A percentile compares a stretch with the other conserved stretches of the same genome.
phyloP scores from a whole-genome alignment of 1,139 yeast genomes.

The Geotrichum siamense region DNA sequence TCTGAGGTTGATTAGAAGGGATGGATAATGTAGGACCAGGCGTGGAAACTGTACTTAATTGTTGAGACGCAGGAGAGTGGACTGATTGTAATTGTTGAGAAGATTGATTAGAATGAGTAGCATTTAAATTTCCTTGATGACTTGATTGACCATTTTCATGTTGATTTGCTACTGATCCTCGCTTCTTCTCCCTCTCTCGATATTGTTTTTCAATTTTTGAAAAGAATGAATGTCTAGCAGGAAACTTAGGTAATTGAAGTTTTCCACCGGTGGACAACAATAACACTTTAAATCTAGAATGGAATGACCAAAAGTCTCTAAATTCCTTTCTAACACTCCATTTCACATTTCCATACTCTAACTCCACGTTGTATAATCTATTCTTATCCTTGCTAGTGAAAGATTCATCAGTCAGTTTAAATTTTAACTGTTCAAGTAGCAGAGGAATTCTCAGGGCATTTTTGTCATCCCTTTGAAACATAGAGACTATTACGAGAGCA shows the following conservation, averaged over 20 bases:
- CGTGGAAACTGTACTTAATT: neutral
- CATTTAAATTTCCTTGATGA: neutral
- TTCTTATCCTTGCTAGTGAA: constrained; percentile 39
- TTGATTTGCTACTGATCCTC: neutral
- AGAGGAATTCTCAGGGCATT: constrained; percentile 78
- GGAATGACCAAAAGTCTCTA: constrained; percentile 62
- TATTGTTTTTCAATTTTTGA: constrained; percentile 9
- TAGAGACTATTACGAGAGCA: constrained; percentile 66
- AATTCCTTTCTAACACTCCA: constrained; percentile 77
- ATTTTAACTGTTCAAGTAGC: constrained; percentile 61
- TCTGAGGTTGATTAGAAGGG: neutral
- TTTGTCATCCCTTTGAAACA: constrained; percentile 68
- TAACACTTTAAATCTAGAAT: constrained; percentile 55
- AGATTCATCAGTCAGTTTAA: constrained; percentile 52
- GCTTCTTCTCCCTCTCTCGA: constrained; percentile 3
- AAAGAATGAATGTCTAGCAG: constrained; percentile 22
- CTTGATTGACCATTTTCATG: neutral
- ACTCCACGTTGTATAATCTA: constrained; percentile 54
- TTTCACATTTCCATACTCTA: constrained; percentile 79
- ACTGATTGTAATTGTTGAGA: neutral
- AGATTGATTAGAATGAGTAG: constrained; percentile 2
- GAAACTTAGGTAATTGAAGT: constrained; percentile 31
- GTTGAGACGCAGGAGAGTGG: neutral
- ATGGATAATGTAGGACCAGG: neutral
- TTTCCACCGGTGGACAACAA: constrained; percentile 35